These are phyloP conservation scores for Rhypophila decipiens DNA, from an alignment of 495 filamentous ascomycete species.

Conservation along the genomic window DNA sequence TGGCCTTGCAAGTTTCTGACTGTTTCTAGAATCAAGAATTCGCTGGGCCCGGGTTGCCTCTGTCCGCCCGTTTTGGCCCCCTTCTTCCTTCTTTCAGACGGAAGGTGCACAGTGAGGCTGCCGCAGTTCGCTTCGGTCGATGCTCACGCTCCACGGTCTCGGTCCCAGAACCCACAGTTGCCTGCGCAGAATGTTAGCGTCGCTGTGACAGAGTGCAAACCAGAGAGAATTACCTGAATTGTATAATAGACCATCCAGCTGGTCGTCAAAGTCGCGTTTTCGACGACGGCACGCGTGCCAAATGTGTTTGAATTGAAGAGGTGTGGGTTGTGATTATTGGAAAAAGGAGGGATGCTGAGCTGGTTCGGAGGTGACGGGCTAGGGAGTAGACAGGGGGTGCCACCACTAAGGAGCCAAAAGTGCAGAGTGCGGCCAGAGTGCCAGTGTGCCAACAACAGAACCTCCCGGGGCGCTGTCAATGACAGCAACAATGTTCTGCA, in stretches of 20 bases:
- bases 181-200: slow-evolving; percentile 26
- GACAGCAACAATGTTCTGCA: no score
- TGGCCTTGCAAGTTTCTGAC: slow-evolving; percentile 1
- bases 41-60: neutral
- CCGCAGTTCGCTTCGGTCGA: neutral
- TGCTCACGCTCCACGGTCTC: slow-evolving; percentile 8
- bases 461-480: no score
- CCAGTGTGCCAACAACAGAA: no score
- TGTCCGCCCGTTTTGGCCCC: slow-evolving; percentile 16
- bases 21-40: neutral
- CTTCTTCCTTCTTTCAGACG: slow-evolving; percentile 19
- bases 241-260: slow-evolving; percentile 13
- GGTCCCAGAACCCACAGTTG: no score
- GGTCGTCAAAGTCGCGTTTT: slow-evolving; percentile 18
- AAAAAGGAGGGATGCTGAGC: slow-evolving; percentile 9
- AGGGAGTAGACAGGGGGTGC: neutral
- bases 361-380: slow-evolving; percentile 21
- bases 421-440: no score
- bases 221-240: slow-evolving; percentile 12
- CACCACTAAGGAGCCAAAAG: neutral
- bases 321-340: slow-evolving; percentile 11
- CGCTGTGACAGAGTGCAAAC: slow-evolving; percentile 8
- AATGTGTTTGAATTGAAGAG: slow-evolving; percentile 10
- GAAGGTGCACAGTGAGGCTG: slow-evolving; percentile 2
- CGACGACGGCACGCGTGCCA: slow-evolving; percentile 12